phyloP scores from a whole-genome alignment of 202 grass and related monocot genomes.

The Thinopyrum obtusiflorum region DNA sequence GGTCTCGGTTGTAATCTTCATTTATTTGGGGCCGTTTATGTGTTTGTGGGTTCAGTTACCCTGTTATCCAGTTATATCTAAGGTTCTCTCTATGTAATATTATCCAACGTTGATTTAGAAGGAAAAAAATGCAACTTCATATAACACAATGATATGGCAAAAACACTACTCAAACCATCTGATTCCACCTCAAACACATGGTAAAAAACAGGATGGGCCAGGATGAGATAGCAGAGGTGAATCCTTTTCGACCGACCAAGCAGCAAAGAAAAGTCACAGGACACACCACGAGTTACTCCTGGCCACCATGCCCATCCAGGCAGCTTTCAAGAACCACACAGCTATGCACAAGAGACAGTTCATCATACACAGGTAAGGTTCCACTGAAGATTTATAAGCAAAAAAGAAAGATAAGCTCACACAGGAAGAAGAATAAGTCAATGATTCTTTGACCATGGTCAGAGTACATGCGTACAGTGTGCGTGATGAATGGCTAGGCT shows the following conservation, averaged over 20 bases:
- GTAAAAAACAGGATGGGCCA: not conserved
- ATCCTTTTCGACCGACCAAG: conserved; percentile 29
- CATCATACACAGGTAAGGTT: conserved; percentile 5
- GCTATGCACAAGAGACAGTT: not conserved
- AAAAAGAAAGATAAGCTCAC: not conserved
- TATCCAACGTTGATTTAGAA: no score
- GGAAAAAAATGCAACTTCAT: no score
- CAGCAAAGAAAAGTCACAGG: conserved; percentile 16
- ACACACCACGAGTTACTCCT: conserved; percentile 9
- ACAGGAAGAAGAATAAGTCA: not conserved
- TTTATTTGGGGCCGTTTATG: no score
- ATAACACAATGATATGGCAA: no score
- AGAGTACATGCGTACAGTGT: not conserved
- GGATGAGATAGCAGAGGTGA: not conserved
- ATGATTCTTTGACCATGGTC: conserved; percentile 34
- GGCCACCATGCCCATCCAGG: not conserved
- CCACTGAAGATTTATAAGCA: not conserved
- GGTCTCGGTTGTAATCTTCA: no score
- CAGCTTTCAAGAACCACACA: conserved; percentile 21
- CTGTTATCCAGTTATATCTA: no score
- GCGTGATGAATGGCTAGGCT: conserved; percentile 26
- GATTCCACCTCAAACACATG: no score
- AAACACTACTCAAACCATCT: no score
- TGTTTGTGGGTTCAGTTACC: no score
- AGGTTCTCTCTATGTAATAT: no score